Evolutionary conservation across 495 filamentous ascomycete genomes (phyloP).

Genomic region (Neurospora sp.): DNA sequence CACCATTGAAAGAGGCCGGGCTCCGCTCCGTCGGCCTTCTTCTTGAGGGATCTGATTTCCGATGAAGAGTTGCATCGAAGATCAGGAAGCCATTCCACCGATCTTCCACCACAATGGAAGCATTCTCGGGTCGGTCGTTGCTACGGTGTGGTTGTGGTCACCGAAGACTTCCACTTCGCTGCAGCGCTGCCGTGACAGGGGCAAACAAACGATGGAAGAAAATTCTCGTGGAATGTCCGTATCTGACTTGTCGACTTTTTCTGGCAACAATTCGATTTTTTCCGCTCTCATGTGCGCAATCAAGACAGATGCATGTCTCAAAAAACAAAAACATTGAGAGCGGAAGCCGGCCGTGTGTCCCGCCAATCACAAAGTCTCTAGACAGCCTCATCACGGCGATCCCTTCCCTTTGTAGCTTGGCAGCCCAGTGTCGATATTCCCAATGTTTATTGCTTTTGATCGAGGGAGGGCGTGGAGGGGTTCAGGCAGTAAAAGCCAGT

Average conservation of each 20-base stretch:
- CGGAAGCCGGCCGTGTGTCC: background rate
- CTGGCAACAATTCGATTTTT: background rate
- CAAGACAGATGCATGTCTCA: background rate
- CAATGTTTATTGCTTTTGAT: background rate
- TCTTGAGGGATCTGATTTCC: background rate
- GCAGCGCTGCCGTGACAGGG: background rate
- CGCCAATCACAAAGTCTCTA: background rate
- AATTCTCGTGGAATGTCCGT: background rate
- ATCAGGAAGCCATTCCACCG: background rate
- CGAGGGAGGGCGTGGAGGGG: background rate
- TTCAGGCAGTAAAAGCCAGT: background rate
- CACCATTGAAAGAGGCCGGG: background rate
- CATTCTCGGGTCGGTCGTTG: background rate
- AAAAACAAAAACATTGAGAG: background rate
- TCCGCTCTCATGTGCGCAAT: background rate
- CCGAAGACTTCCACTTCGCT: background rate
- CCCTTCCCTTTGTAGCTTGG: background rate
- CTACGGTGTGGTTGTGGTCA: background rate
- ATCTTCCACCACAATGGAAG: background rate
- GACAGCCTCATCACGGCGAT: slow-evolving; percentile 2
- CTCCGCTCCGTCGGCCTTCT: background rate
- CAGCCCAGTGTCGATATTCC: slow-evolving; percentile 1
- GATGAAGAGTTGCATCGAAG: background rate
- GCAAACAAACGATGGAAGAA: background rate
- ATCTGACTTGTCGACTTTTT: background rate